Evolutionary conservation across 768 basidiomycete species (phyloP), one percentile per base, ranked within the genome.

Genomic region (Suillus bovinus): DNA sequence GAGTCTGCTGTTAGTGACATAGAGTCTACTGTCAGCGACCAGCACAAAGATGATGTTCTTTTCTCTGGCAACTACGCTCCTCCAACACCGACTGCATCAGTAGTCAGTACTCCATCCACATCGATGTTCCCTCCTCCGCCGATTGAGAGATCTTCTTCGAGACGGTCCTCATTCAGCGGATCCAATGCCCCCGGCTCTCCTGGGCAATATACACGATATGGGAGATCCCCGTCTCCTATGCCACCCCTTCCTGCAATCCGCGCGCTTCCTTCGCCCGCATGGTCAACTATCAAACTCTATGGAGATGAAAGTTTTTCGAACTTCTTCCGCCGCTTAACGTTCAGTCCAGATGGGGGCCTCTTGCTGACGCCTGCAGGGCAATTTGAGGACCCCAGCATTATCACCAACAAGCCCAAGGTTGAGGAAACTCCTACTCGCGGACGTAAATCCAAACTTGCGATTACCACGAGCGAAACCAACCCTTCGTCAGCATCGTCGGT

Each of bases 291-390:
- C 62, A 89, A 89, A 70, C 79, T 99, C 16, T 99, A 99, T 70
- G 94, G 96, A 52, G 96, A 99, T 74, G 96, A 98, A 74, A 92
- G 88, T 67, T 93, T 86, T 69, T 94, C 94, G 5, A 94, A 96
- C 68, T 99, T 99, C 79, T 99, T 99, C 82, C 81, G 97, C 33
- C 84, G 97, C 39, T 79, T 99, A 63, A 89, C 90, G 13, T 99
- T 98, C 77, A 94, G 93, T 60, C 93, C 96, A 2, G 97, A 99
- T 72, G 97, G 97, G 0, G 93, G 89, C 11, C 80, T 99, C 39
- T 82, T 99, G 50, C 79, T 99, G 66, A 99, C 97, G 0, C 97
- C 97, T 0, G 96, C 97, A 1, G 97, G 97, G 0, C 93, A 96
- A 71, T 98, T 97, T 69, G 96, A 99, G 72, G 96, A 99, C 73